Percentiles rank a stretch among this genome's conserved stretches.
These are phyloP conservation scores for Trichoderma sp. DNA, from an alignment of 2,329 filamentous ascomycete genomes.

Conservation along the genomic window DNA sequence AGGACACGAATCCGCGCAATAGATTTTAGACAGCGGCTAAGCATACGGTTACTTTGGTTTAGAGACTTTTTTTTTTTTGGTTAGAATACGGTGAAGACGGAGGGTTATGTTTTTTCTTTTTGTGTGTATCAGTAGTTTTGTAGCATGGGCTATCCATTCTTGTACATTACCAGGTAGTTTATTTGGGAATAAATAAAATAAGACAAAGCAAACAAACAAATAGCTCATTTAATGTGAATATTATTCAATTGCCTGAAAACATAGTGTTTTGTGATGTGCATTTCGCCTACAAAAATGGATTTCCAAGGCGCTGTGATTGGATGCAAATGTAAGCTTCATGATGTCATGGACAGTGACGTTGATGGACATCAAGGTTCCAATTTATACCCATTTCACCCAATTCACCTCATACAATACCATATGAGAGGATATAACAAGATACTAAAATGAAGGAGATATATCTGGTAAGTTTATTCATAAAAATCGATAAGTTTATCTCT, in stretches of 20 bases:
- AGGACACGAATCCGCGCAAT: not conserved
- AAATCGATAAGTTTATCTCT: fast-evolving
- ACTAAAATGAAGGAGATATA: conserved; percentile 33
- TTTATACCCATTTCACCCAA: not conserved
- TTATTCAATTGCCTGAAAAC: not conserved
- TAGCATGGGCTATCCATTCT: not conserved
- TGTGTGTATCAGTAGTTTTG: not conserved
- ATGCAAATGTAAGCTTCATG: not conserved
- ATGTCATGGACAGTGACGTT: not conserved
- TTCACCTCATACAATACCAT: not conserved
- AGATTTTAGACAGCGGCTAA: conserved; percentile 24
- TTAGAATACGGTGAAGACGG: not conserved
- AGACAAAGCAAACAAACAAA: conserved; percentile 6
- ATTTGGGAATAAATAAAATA: not conserved
- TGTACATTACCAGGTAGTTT: not conserved
- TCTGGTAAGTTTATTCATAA: conserved; percentile 27
- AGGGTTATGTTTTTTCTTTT: not conserved
- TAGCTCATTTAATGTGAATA: not conserved
- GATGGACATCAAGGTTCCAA: not conserved
- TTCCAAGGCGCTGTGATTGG: not conserved
- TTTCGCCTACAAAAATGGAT: not conserved
- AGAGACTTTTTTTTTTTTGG: not conserved
- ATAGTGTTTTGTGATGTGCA: not conserved
- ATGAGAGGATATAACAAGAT: not conserved
- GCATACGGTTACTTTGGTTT: not conserved